These are phyloP conservation scores for Quercus parvula DNA, from an alignment of 306 rosid species.

Conservation along the genomic window DNA sequence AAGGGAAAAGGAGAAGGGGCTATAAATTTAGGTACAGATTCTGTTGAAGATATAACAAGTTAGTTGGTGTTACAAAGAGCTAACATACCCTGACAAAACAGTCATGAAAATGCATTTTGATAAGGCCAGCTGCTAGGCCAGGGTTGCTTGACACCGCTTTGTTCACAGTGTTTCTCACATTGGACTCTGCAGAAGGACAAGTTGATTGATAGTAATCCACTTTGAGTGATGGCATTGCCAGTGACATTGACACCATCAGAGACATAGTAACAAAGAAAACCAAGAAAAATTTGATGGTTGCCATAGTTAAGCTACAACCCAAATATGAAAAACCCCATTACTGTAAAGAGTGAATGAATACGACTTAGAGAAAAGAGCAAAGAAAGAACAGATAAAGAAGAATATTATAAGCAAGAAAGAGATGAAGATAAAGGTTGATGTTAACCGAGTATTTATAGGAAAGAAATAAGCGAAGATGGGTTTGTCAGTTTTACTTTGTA, in stretches of 20 bases:
- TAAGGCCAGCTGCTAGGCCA: constrained; percentile 38
- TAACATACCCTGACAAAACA: constrained; percentile 40
- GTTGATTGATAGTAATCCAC: constrained; percentile 21
- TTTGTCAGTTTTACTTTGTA: not conserved
- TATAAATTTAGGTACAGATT: not conserved
- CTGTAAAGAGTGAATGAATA: not conserved
- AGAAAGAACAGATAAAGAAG: not conserved
- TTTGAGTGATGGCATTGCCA: constrained; percentile 11
- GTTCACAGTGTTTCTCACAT: constrained; percentile 23
- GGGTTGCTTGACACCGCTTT: constrained; percentile 31
- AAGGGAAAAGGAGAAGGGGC: not conserved
- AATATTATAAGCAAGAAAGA: not conserved
- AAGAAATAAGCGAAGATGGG: not conserved
- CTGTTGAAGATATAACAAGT: no score
- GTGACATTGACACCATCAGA: not conserved
- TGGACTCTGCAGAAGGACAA: constrained; percentile 32
- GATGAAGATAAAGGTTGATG: not conserved
- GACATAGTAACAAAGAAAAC: not conserved
- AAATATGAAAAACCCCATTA: no score
- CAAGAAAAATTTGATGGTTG: not conserved
- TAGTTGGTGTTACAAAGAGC: not conserved
- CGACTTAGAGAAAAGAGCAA: no score
- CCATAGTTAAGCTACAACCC: no score
- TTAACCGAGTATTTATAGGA: not conserved
- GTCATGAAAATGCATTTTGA: constrained; percentile 45